These are phyloP conservation scores for Xylaria sp. DNA, from an alignment of 2,329 filamentous ascomycete species.

Conservation along the genomic window DNA sequence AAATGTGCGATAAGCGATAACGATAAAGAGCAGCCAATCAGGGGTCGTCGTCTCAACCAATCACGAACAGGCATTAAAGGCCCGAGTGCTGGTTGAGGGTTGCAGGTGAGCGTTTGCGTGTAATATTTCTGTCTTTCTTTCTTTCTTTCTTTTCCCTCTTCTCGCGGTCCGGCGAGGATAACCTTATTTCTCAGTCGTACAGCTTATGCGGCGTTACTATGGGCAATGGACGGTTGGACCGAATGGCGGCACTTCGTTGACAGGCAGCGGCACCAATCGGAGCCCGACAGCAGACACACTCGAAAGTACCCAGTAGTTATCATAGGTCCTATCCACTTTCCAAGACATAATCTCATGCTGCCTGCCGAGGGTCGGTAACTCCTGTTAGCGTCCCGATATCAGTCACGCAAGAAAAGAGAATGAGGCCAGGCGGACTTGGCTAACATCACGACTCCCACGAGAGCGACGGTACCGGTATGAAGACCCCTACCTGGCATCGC, in stretches of 20 bases:
- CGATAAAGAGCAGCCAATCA: neutral
- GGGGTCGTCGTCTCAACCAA: neutral
- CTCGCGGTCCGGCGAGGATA: neutral
- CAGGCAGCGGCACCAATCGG: neutral
- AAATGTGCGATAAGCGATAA: neutral
- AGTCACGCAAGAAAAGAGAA: neutral
- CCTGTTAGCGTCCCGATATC: neutral
- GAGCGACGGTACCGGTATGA: neutral
- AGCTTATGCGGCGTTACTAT: neutral
- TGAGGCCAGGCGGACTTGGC: neutral
- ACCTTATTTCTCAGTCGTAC: neutral
- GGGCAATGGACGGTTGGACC: neutral
- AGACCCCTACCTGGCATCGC: neutral
- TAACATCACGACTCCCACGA: neutral
- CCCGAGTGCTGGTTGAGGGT: too few relatives aligned
- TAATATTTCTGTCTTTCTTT: neutral
- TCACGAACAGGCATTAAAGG: neutral
- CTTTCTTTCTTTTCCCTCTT: too few relatives aligned
- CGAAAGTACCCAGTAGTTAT: neutral
- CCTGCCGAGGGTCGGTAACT: neutral
- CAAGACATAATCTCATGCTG: conserved; percentile 1
- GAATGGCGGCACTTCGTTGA: neutral
- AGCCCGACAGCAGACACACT: neutral
- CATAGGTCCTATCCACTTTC: conserved; percentile 14
- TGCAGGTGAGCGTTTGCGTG: neutral